Percentiles rank a stretch among this genome's conserved stretches.
These are phyloP conservation scores for Acacia confusa DNA, from an alignment of 306 rosid genomes.

Conservation along the genomic window DNA sequence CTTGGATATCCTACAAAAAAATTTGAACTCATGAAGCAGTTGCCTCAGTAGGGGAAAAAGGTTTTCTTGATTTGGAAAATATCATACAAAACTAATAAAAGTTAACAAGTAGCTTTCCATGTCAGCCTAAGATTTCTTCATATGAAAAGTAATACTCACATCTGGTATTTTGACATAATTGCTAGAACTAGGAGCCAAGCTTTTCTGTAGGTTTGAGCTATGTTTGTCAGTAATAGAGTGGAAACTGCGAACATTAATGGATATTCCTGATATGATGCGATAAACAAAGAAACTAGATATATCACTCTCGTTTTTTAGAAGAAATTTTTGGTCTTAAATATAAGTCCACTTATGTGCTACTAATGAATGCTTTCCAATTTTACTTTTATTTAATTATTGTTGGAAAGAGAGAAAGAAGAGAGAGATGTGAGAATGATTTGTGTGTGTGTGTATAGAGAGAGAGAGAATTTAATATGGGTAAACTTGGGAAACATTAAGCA, in stretches of 20 bases:
- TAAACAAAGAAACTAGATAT: not conserved
- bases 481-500: no score
- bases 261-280: not conserved
- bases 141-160: constrained; percentile 52
- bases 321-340: no score
- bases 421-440: no score
- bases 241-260: not conserved
- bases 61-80: not conserved
- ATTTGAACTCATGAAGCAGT: not conserved
- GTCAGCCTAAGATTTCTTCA: not conserved
- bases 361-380: no score
- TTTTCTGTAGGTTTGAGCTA: constrained; percentile 51
- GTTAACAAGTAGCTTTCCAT: not conserved
- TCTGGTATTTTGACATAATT: constrained; percentile 88
- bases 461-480: no score
- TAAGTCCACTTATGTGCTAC: no score
- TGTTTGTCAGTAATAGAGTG: no score
- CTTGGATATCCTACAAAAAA: constrained; percentile 61
- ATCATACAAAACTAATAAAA: not conserved
- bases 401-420: no score
- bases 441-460: no score
- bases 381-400: no score
- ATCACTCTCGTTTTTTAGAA: no score
- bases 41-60: not conserved
- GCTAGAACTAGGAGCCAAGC: constrained; percentile 91